These are phyloP conservation scores for Cyclostephanos invisitatus DNA, from an alignment of 108 stramenopile species.

Conservation along the genomic window DNA sequence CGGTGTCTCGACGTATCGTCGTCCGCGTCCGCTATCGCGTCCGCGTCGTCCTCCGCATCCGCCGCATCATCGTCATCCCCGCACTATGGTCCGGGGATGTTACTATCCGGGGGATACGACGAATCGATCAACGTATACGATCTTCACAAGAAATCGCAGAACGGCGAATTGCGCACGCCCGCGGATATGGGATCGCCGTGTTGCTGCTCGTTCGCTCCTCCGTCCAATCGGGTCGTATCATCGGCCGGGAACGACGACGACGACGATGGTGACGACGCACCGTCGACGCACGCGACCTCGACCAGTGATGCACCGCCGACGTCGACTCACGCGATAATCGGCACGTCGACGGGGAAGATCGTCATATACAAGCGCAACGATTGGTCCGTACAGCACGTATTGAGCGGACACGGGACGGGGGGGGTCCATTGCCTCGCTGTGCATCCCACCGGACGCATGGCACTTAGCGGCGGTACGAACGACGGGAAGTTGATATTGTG, in stretches of 20 bases:
- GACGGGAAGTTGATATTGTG: conserved; percentile 86
- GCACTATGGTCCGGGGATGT: conserved; percentile 55
- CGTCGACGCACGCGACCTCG: conserved; percentile 66
- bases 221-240: conserved; percentile 26
- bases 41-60: too few species aligned
- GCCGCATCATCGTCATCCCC: neutral
- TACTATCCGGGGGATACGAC: conserved; percentile 84
- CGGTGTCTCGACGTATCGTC: conserved; percentile 72
- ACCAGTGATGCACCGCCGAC: conserved; percentile 11
- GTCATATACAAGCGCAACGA: conserved; percentile 84
- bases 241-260: neutral
- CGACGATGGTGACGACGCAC: conserved; percentile 40
- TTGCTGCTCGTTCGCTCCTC: conserved; percentile 82
- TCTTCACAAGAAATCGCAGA: conserved; percentile 41
- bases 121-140: conserved; percentile 62
- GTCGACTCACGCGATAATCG: conserved; percentile 79
- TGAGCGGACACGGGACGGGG: conserved; percentile 74
- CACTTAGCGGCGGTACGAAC: conserved; percentile 65
- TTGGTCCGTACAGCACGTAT: conserved; percentile 83
- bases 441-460: conserved; percentile 85
- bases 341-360: conserved; percentile 75
- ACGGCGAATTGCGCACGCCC: conserved; percentile 80
- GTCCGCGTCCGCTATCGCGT: conserved; percentile 41
- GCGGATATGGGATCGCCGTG: conserved; percentile 77
- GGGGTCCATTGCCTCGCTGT: conserved; percentile 75